A percentile compares a stretch with the other conserved stretches of the same genome.
These are phyloP conservation scores for Aegilops speltoides DNA, from an alignment of 176 grass and related monocot species.

Conservation along the genomic window DNA sequence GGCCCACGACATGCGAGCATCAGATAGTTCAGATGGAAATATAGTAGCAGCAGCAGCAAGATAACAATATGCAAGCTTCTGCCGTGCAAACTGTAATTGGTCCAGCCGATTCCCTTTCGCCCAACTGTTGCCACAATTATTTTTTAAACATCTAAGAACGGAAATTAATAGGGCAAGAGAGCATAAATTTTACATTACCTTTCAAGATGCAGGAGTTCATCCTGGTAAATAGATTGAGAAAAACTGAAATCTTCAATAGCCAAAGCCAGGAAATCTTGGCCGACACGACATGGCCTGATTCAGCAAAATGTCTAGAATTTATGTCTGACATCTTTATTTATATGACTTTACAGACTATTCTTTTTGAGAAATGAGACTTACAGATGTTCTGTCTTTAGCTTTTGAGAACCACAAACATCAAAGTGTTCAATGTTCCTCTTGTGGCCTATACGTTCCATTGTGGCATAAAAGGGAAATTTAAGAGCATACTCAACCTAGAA, in stretches of 20 bases:
- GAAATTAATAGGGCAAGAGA: not conserved
- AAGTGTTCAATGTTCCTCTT: constrained; percentile 75
- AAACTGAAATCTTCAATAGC: constrained; percentile 46
- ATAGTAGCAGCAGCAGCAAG: constrained; percentile 66
- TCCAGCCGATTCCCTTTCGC: constrained; percentile 61
- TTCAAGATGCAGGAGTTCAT: constrained; percentile 67
- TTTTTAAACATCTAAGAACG: not conserved
- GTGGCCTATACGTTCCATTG: constrained; percentile 72
- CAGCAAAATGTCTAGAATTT: constrained; percentile 13
- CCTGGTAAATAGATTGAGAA: constrained; percentile 48
- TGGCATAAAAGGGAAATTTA: constrained; percentile 61
- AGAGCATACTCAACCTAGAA: constrained; percentile 69
- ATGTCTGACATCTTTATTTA: not conserved
- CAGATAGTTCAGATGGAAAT: constrained; percentile 50
- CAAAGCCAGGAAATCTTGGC: constrained; percentile 49
- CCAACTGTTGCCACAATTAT: constrained; percentile 43
- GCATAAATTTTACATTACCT: constrained; percentile 30
- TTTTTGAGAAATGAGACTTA: constrained; percentile 23
- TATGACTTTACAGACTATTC: too few relatives aligned
- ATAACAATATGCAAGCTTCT: constrained; percentile 65
- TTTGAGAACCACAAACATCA: constrained; percentile 13
- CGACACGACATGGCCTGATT: constrained; percentile 39
- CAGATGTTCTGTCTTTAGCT: constrained; percentile 51
- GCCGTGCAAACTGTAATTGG: constrained; percentile 66
- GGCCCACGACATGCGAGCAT: constrained; percentile 63